A percentile compares a stretch with the other conserved stretches of the same genome.
Conservation (phyloP, 2,329 filamentous ascomycete genomes). For the Rutstroemia sp. region DNA sequence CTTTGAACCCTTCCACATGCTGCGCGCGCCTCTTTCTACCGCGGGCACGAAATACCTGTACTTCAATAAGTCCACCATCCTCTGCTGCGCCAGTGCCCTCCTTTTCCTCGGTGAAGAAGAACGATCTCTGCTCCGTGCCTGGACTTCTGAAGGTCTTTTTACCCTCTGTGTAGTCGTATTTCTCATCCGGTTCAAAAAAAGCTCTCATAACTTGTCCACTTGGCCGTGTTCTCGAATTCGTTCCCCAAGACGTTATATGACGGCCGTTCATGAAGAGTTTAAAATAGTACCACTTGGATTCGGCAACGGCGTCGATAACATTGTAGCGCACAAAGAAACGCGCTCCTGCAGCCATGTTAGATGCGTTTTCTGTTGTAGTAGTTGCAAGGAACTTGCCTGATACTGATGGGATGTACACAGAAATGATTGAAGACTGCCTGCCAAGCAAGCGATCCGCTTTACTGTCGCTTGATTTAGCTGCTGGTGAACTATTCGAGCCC, state of each 20-base stretch:
- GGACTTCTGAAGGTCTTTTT: slow-evolving; percentile 28
- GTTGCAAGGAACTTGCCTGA: slow-evolving; percentile 35
- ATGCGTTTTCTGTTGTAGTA: not conserved
- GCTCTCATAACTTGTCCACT: slow-evolving; percentile 38
- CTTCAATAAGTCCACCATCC: slow-evolving; percentile 49
- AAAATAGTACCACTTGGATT: slow-evolving; percentile 42
- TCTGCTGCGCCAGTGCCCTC: slow-evolving; percentile 33
- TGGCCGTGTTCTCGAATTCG: slow-evolving; percentile 32
- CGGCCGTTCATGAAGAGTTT: slow-evolving; percentile 49
- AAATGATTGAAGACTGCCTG: slow-evolving; percentile 33
- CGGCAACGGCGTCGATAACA: slow-evolving; percentile 28
- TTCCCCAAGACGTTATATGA: slow-evolving; percentile 45
- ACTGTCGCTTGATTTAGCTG: slow-evolving; percentile 17
- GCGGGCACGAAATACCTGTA: slow-evolving; percentile 45
- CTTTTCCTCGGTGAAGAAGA: slow-evolving; percentile 38
- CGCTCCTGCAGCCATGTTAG: slow-evolving; percentile 33
- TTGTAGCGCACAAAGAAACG: slow-evolving; percentile 47
- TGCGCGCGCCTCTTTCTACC: slow-evolving; percentile 38
- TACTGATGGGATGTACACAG: slow-evolving; percentile 50
- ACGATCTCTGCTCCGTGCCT: slow-evolving; percentile 43
- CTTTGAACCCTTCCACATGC: slow-evolving; percentile 37
- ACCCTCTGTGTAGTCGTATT: slow-evolving; percentile 35
- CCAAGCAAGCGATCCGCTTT: slow-evolving; percentile 28
- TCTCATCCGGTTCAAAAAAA: slow-evolving; percentile 41
- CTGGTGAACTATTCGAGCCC: slow-evolving; percentile 1